Evolutionary conservation across 306 rosid species (phyloP).

Genomic region (Cicer bijugum): DNA sequence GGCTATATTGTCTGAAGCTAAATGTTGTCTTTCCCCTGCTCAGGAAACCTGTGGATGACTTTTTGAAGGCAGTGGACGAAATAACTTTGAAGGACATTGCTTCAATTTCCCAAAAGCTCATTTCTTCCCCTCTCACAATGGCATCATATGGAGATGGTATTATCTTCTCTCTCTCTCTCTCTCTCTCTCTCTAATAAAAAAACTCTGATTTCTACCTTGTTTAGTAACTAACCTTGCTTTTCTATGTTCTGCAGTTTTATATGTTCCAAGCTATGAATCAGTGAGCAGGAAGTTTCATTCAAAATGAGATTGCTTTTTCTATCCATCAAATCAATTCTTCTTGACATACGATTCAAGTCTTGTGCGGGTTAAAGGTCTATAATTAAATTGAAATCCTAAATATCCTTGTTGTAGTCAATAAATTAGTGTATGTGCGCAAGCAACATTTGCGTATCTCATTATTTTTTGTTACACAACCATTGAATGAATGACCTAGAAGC

Average conservation of each 20-base stretch:
- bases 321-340: slow-evolving; percentile 24
- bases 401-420: slow-evolving; percentile 49
- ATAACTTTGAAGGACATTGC: slow-evolving; percentile 67
- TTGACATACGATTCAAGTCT: slow-evolving; percentile 38
- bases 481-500: slow-evolving; percentile 21
- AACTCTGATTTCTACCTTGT: slow-evolving; percentile 7
- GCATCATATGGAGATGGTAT: slow-evolving; percentile 94
- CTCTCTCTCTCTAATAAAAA: not conserved
- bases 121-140: slow-evolving; percentile 90
- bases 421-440: slow-evolving; percentile 47
- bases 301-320: slow-evolving; percentile 50
- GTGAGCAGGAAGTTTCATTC: slow-evolving; percentile 73
- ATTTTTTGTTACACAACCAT: slow-evolving; percentile 50
- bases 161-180: not conserved
- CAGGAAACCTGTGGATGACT: slow-evolving; percentile 79
- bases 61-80: slow-evolving; percentile 81
- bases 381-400: slow-evolving; percentile 41
- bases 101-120: slow-evolving; percentile 74
- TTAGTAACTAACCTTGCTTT: slow-evolving; percentile 14
- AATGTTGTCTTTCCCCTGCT: slow-evolving; percentile 28
- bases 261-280: slow-evolving; percentile 77
- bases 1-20: not conserved
- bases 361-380: slow-evolving; percentile 42
- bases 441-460: slow-evolving; percentile 43
- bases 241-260: slow-evolving; percentile 61